phyloP scores from a whole-genome alignment of 1,284 basidiomycete species.

The Cryptococcus jaspeensis region DNA sequence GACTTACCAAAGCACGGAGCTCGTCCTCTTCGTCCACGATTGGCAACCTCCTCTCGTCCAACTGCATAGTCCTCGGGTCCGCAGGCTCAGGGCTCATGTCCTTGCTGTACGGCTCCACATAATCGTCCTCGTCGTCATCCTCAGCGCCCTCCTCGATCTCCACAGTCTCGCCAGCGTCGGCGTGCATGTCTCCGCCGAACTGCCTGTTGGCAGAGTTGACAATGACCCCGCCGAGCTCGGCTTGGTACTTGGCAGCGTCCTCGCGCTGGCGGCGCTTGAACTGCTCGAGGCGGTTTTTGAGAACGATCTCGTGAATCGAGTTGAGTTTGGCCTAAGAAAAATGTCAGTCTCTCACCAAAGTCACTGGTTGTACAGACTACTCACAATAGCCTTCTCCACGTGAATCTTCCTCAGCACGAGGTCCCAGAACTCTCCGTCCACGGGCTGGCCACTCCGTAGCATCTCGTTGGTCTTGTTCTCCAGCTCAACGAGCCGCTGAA shows the following conservation, averaged over 20 bases:
- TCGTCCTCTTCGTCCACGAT: conserved; percentile 71
- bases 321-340: conserved; percentile 77
- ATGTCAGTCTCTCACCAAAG: background rate
- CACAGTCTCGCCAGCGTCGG: conserved; percentile 46
- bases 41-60: conserved; percentile 75
- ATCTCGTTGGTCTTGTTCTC: conserved; percentile 87
- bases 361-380: conserved; percentile 7
- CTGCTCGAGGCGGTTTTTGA: conserved; percentile 92
- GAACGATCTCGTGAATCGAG: conserved; percentile 89
- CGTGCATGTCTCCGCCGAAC: conserved; percentile 53
- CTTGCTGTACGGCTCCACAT: conserved; percentile 69
- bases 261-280: conserved; percentile 92
- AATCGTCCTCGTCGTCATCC: conserved; percentile 52
- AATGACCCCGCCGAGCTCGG: conserved; percentile 78
- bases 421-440: conserved; percentile 99
- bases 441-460: conserved; percentile 83
- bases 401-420: conserved; percentile 82
- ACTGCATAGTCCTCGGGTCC: conserved; percentile 66
- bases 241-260: conserved; percentile 87
- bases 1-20: conserved; percentile 63
- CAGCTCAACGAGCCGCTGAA: conserved; percentile 76
- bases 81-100: conserved; percentile 76
- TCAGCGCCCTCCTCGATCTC: conserved; percentile 57
- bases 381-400: conserved; percentile 97
- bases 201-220: conserved; percentile 55